These are phyloP conservation scores for Inonotus obliquus DNA, from an alignment of 1,284 basidiomycete species.

Conservation along the genomic window DNA sequence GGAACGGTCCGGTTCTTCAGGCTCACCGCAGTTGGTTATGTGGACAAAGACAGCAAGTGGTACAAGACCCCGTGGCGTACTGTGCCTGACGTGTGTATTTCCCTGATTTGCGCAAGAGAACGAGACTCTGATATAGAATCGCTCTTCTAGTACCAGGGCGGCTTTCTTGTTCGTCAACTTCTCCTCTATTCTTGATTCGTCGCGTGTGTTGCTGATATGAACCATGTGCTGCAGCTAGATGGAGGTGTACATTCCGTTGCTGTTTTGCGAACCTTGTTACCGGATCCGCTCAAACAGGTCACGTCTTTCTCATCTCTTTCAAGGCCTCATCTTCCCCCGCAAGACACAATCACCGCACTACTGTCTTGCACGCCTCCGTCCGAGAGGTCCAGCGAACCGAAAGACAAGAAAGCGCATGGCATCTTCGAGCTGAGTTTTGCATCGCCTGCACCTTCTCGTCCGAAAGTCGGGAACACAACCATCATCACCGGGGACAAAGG, in stretches of 20 bases:
- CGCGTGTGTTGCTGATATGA: constrained; percentile 13
- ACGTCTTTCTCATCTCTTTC: constrained; percentile 66
- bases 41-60: constrained; percentile 64
- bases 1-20: constrained; percentile 63
- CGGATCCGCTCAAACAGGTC: constrained; percentile 47
- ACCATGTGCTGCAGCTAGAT: constrained; percentile 44
- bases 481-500: constrained; percentile 59
- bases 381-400: constrained; percentile 33
- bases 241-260: constrained; percentile 69
- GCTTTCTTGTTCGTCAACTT: constrained; percentile 54
- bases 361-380: constrained; percentile 8
- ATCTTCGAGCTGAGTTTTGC: constrained; percentile 53
- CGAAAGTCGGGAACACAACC: constrained; percentile 36
- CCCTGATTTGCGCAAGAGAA: not conserved
- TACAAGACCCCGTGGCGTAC: constrained; percentile 82
- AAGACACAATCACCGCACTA: constrained; percentile 64
- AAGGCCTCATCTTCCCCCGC: constrained; percentile 63
- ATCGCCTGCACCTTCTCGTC: constrained; percentile 43
- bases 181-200: not conserved
- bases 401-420: constrained; percentile 53
- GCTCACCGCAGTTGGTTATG: constrained; percentile 46
- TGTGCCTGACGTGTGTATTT: constrained; percentile 61
- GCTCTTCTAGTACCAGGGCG: constrained; percentile 67
- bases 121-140: not conserved
- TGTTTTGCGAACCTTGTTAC: constrained; percentile 56